phyloP scores from a whole-genome alignment of 1,284 basidiomycete genomes.

The Sporisorium exsertum region DNA sequence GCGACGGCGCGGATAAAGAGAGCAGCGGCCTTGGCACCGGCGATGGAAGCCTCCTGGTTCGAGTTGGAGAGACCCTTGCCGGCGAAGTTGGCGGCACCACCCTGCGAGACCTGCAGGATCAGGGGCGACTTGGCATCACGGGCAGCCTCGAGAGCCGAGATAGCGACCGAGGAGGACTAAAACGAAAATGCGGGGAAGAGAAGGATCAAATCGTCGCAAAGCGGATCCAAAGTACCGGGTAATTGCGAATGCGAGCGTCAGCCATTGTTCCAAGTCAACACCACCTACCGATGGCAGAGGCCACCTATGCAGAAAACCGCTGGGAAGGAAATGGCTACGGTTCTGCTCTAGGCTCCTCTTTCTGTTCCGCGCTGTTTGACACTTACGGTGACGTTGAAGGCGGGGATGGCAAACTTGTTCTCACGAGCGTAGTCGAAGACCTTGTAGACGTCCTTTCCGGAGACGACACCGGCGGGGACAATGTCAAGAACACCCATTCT shows the following conservation, averaged over 20 bases:
- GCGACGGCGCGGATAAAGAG: slow-evolving; percentile 87
- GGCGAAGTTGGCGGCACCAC: slow-evolving; percentile 94
- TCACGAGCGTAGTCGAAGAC: slow-evolving; percentile 68
- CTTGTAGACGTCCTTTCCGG: slow-evolving; percentile 69
- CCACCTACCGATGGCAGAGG: background rate
- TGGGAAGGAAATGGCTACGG: background rate
- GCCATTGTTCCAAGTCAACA: background rate
- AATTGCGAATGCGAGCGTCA: slow-evolving; percentile 1
- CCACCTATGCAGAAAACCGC: background rate
- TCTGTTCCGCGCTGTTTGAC: background rate
- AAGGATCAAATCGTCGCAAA: background rate
- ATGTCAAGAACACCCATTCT: slow-evolving; percentile 66
- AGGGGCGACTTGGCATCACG: slow-evolving; percentile 92
- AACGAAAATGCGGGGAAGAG: background rate
- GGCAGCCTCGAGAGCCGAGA: slow-evolving; percentile 68
- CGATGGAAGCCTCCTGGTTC: slow-evolving; percentile 95
- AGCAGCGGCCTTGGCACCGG: slow-evolving; percentile 91
- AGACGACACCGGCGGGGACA: slow-evolving; percentile 67
- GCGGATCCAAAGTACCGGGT: background rate
- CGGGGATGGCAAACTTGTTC: slow-evolving; percentile 68
- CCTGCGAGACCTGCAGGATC: slow-evolving; percentile 97
- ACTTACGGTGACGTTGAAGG: slow-evolving; percentile 68
- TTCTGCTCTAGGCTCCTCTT: background rate
- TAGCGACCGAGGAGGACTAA: slow-evolving; percentile 63
- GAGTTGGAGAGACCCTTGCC: slow-evolving; percentile 96